These are phyloP conservation scores for Pleurostoma richardsiae DNA, from an alignment of 2,329 filamentous ascomycete genomes.

Conservation along the genomic window DNA sequence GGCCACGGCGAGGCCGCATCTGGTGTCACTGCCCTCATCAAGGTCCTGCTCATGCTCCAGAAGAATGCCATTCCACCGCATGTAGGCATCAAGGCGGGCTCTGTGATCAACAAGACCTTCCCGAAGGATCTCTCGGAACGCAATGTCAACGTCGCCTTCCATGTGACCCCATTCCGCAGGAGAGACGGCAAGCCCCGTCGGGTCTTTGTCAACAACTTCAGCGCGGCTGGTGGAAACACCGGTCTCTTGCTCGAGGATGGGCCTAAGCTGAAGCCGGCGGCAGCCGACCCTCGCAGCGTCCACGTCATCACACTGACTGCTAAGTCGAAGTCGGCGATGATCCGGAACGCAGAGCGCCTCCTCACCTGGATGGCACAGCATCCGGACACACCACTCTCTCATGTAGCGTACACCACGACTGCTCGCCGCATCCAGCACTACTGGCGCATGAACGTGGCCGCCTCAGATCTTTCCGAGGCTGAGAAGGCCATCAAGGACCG, in stretches of 20 bases:
- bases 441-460: constrained; percentile 46
- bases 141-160: constrained; percentile 53
- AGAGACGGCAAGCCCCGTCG: constrained; percentile 39
- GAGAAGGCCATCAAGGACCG: constrained; percentile 33
- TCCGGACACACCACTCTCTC: constrained; percentile 45
- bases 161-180: constrained; percentile 45
- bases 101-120: constrained; percentile 54
- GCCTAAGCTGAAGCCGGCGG: constrained; percentile 27
- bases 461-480: constrained; percentile 34
- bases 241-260: constrained; percentile 61
- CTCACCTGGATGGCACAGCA: constrained; percentile 47
- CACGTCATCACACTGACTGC: constrained; percentile 57
- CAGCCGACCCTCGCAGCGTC: constrained; percentile 45
- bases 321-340: constrained; percentile 51
- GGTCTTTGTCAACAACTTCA: constrained; percentile 64
- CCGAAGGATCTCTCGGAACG: constrained; percentile 51
- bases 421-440: constrained; percentile 59
- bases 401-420: constrained; percentile 63
- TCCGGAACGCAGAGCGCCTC: constrained; percentile 51
- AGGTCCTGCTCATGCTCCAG: constrained; percentile 61
- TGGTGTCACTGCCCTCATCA: constrained; percentile 57
- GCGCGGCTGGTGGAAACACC: constrained; percentile 68
- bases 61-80: constrained; percentile 61
- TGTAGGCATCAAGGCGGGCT: constrained; percentile 56
- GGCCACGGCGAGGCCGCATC: constrained; percentile 60